Evolutionary conservation across 2,329 filamentous ascomycete species (phyloP).

Genomic region (Thermoascus crustaceus): DNA sequence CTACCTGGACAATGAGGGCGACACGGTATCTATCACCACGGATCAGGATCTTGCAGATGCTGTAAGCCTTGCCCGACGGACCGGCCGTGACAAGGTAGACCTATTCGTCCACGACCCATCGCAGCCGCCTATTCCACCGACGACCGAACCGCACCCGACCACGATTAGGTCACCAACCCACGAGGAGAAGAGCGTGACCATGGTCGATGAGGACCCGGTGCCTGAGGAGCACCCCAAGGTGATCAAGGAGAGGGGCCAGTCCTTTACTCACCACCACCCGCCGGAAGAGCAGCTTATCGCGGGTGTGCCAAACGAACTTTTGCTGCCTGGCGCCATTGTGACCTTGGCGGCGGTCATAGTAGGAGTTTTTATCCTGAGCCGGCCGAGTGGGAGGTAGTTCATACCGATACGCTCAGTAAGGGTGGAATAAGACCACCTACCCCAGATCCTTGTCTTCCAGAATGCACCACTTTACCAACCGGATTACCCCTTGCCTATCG

Average conservation of each 20-base stretch:
- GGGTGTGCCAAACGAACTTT: conserved; percentile 86
- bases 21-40: conserved; percentile 93
- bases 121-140: conserved; percentile 67
- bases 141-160: conserved; percentile 51
- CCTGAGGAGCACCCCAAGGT: conserved; percentile 31
- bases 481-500: too few species aligned
- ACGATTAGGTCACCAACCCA: conserved; percentile 44
- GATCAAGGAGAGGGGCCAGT: conserved; percentile 37
- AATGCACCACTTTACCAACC: too few species aligned
- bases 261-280: conserved; percentile 41
- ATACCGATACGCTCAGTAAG: background rate
- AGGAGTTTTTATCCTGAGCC: conserved; percentile 81
- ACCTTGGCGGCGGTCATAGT: conserved; percentile 92
- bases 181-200: conserved; percentile 34
- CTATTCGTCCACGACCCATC: conserved; percentile 92
- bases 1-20: conserved; percentile 94
- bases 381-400: conserved; percentile 46
- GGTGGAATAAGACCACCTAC: background rate
- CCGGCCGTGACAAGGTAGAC: conserved; percentile 84
- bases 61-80: conserved; percentile 70
- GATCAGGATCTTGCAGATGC: conserved; percentile 89
- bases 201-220: conserved; percentile 50
- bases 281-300: conserved; percentile 71
- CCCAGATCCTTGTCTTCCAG: too few species aligned
- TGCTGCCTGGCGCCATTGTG: conserved; percentile 88